Evolutionary conservation across 805 yeast genomes (phyloP), one percentile per base, ranked within the genome.

Genomic region (Starmerella sirachaensis): DNA sequence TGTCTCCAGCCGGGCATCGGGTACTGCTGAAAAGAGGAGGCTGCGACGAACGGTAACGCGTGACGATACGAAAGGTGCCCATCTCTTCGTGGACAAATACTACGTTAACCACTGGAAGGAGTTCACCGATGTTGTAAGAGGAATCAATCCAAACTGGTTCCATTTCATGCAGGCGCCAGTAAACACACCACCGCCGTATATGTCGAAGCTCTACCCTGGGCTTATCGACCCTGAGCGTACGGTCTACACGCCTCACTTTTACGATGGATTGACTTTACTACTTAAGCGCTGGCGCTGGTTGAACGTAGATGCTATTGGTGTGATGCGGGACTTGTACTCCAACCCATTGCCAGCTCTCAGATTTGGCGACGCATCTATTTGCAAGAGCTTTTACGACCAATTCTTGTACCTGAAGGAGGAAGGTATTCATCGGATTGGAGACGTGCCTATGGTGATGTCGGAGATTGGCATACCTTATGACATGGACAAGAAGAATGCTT

Each of bases 401-500:
- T 62, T 88, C 40, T 49, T 55, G n/a, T 78, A 70, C 41, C 69
- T 88, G 62, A 69, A 67, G 37, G 52, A 56, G 16, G 97, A 91
- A 54, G 74, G 84, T 4, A 54, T 60, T 5, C 66, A 66, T 4
- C 56, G 69, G 21, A 57, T 86, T 25, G 96, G 96, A 3, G 19
- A 31, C 16, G 65, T 84, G 8, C 94, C 96, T 0, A 69, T 79
- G 8, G 60, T 88, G 17, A 76, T 91, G 68, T 73, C 93, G 1
- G 98, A 88, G 57, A 85, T 88, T n/a, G 98, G 98, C 5, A 83
- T 88, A 78, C 97, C 98, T 3, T 83, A 78, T 56, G 95, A 91
- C 57, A 82, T 88, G 95, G 86, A 88, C 57, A 66, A 72, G 41
- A 82, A 80, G 53, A 64, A 60, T 33, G 80, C 95, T 0, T 88